These are phyloP conservation scores for Cytospora piceicola DNA, from an alignment of 2,329 filamentous ascomycete genomes.

Conservation along the genomic window DNA sequence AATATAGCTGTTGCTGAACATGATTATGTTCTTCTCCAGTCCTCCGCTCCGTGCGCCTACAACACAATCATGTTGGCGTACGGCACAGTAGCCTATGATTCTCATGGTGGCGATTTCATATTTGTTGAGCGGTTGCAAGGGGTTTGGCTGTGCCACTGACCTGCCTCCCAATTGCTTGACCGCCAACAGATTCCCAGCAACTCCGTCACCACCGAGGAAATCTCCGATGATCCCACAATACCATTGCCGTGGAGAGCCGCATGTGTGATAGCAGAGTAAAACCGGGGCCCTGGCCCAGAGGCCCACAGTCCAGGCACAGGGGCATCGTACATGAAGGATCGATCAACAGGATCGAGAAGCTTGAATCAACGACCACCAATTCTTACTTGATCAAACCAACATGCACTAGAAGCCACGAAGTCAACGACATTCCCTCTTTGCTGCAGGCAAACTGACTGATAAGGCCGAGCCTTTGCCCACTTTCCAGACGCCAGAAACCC, in stretches of 20 bases:
- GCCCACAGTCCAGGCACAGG: slow-evolving; percentile 8
- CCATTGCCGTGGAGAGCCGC: not conserved
- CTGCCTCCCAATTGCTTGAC: not conserved
- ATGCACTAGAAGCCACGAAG: not conserved
- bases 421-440: not conserved
- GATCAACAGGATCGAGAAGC: not conserved
- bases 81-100: no score
- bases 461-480: not conserved
- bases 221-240: not conserved
- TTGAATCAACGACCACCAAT: slow-evolving; percentile 16
- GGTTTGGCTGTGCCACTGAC: not conserved
- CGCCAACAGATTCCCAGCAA: not conserved
- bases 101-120: not conserved
- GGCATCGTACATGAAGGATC: not conserved
- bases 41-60: not conserved
- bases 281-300: not conserved
- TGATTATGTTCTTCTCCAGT: not conserved
- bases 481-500: slow-evolving; percentile 15
- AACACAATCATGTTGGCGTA: no score
- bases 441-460: not conserved
- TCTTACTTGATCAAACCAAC: not conserved
- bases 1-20: not conserved
- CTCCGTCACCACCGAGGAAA: not conserved
- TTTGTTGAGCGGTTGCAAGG: not conserved
- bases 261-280: no score